Conservation (phyloP, 2,329 filamentous ascomycete genomes). For the Plenodomus biglobosus region DNA sequence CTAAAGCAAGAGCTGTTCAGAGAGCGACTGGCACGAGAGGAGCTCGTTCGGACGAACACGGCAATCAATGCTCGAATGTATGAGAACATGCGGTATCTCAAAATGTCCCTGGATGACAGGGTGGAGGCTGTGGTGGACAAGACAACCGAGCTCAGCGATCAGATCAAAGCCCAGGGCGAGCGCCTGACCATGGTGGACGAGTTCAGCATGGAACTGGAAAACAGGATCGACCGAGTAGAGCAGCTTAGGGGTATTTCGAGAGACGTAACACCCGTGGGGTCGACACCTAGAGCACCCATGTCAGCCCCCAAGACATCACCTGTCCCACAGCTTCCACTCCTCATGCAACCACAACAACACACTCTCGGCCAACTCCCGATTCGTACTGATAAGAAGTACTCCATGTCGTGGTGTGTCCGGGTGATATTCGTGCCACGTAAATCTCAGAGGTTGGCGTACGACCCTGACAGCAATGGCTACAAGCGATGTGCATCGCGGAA, state of each 20-base stretch:
- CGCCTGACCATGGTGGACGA: constrained; percentile 44
- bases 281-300: constrained; percentile 29
- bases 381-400: constrained; percentile 43
- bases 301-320: constrained; percentile 29
- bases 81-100: constrained; percentile 43
- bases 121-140: constrained; percentile 46
- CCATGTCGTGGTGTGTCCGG: constrained; percentile 41
- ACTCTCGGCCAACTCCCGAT: constrained; percentile 39
- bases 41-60: constrained; percentile 38
- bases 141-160: constrained; percentile 42
- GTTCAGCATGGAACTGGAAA: constrained; percentile 45
- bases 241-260: constrained; percentile 24
- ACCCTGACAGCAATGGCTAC: constrained; percentile 44
- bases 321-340: constrained; percentile 31
- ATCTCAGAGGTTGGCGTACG: constrained; percentile 42
- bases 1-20: constrained; percentile 43
- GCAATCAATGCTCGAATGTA: constrained; percentile 41
- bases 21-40: constrained; percentile 38
- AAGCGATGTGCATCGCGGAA: constrained; percentile 43
- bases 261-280: constrained; percentile 33
- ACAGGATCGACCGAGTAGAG: constrained; percentile 42
- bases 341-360: constrained; percentile 31
- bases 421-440: constrained; percentile 45
- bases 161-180: constrained; percentile 41
- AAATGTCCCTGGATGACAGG: constrained; percentile 45